Base-by-base conservation (phyloP, 78 protist genomes). In the Cavenderia fasciculata region DNA sequence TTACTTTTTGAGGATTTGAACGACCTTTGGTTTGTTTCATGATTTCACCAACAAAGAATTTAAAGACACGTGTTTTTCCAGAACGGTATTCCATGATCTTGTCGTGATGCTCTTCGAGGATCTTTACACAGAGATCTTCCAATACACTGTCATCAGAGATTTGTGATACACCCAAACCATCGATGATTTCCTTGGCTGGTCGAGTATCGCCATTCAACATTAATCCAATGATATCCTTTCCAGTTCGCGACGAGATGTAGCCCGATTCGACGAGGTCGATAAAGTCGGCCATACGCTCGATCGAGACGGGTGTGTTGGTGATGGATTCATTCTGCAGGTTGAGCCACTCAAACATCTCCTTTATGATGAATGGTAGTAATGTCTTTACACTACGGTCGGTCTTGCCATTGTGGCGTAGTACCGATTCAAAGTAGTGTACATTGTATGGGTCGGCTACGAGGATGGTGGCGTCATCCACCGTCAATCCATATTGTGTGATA, bases 11-110 rank as follows among this genome's bases (percentile, higher is more conserved):
- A 11, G 93, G 93, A 74, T 74, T 74, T 23, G 93, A 75, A 47
- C 87, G 59, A 38, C 93, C 93, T 71, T 74, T 74, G 0, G 85
- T 75, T 51, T 61, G 29, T 47, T 87, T 87, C 84, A 87, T 68
- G 40, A 87, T 74, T 49, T 70, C 74, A 59, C 93, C 93, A 47
- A 87, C 74, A 49, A 87, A 87, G 59, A 74, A 87, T 63, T 77
- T 71, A 47, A 61, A 74, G n/a, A 77, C 62, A 57, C 92, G 54
- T 19, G 5, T 18, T 51, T 65, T 73, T 23, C 93, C 86, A 25
- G 31, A 7, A 36, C 31, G 38, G 36, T 87, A 87, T 19, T 74
- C 78, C 0, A 8, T 27, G 0, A 61, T 77, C 52, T 87, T 78
- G 2, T 73, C 74, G 36, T 62, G 93, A 44, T 71, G 44, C 14